A percentile compares a stretch with the other conserved stretches of the same genome.
Evolutionary conservation across 345 rosid genomes (phyloP).

Genomic region (Kernera saxatilis): DNA sequence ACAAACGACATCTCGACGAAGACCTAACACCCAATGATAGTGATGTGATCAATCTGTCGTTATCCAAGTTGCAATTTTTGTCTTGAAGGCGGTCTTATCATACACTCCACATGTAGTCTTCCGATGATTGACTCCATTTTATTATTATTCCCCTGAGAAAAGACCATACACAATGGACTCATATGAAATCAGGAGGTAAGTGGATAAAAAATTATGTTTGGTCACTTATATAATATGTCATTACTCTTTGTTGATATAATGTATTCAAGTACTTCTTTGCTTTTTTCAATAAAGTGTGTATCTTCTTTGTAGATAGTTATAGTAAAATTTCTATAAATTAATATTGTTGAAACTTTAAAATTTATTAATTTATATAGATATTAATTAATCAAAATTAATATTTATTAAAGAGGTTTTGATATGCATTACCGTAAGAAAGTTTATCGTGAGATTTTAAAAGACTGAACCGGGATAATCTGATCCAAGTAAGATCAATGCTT

Average conservation of each 20-base stretch:
- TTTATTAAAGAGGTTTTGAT: no score
- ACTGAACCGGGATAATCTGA: no score
- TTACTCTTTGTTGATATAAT: neutral
- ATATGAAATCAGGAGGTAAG: neutral
- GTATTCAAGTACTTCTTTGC: neutral
- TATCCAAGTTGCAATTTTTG: slow-evolving; percentile 21
- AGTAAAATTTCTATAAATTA: no score
- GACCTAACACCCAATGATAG: slow-evolving; percentile 27
- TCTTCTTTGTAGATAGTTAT: neutral
- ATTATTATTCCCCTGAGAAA: slow-evolving; percentile 1
- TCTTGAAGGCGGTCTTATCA: neutral
- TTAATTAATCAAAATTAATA: no score
- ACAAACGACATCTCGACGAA: slow-evolving; percentile 9
- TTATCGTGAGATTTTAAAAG: no score
- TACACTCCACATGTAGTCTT: slow-evolving; percentile 19
- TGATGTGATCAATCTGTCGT: slow-evolving; percentile 7
- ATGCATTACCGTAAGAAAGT: no score
- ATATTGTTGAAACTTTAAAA: no score
- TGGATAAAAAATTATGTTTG: neutral
- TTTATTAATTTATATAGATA: no score
- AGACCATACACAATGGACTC: neutral
- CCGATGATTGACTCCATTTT: slow-evolving; percentile 1
- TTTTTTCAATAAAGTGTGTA: neutral
- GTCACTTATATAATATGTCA: neutral
- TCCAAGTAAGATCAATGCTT: no score